Percentiles rank a stretch among this genome's conserved stretches.
phyloP scores from a whole-genome alignment of 2,329 filamentous ascomycete species.

The Celoporthe dispersa region DNA sequence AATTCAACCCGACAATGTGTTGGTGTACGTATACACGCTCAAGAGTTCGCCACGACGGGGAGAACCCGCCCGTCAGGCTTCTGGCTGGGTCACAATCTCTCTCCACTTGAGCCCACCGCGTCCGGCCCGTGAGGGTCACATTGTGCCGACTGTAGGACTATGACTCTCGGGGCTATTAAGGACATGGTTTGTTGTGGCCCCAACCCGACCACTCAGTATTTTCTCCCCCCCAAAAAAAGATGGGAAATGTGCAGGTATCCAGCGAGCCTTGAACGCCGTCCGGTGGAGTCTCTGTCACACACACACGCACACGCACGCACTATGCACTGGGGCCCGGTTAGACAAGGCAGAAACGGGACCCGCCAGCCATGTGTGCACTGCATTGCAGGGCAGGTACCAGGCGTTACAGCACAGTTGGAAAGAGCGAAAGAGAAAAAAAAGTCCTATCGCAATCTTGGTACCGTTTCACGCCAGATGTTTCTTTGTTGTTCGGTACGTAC shows the following conservation, averaged over 20 bases:
- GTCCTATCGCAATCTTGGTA: slow-evolving; percentile 23
- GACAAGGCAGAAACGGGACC: slow-evolving; percentile 4
- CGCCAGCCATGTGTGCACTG: slow-evolving; percentile 16
- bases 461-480: slow-evolving; percentile 25
- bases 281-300: not conserved
- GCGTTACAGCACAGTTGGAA: slow-evolving; percentile 14
- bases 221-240: too few species aligned
- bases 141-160: not conserved
- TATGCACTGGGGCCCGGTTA: not conserved
- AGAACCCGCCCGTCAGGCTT: not conserved
- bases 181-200: not conserved
- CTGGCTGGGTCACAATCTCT: not conserved
- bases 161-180: not conserved
- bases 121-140: not conserved
- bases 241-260: not conserved
- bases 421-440: not conserved
- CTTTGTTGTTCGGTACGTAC: slow-evolving; percentile 24
- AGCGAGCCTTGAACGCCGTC: not conserved
- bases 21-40: too few species aligned
- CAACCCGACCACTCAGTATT: not conserved
- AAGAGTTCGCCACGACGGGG: not conserved
- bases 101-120: not conserved
- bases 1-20: not conserved
- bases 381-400: not conserved
- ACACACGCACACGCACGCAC: too few species aligned